Evolutionary conservation across 805 yeast genomes (phyloP).

Genomic region (Starmerella sp.): DNA sequence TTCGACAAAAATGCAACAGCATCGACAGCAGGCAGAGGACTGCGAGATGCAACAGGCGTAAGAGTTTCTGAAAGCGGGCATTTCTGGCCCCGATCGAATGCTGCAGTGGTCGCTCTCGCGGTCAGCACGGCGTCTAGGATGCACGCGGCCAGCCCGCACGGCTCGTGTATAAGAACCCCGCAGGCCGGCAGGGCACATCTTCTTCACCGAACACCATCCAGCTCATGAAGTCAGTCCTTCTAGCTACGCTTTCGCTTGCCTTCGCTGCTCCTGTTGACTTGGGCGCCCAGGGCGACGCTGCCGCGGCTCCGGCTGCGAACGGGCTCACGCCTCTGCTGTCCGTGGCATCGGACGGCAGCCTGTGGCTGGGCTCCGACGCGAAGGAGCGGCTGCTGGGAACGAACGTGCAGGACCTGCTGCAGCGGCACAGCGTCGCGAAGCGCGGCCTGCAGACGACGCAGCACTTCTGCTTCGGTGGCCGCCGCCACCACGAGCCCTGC

Average conservation of each 20-base stretch:
- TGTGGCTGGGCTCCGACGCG: conserved; percentile 10
- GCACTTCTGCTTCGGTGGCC: conserved; percentile 8
- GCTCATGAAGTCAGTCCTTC: neutral
- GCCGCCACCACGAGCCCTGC: neutral
- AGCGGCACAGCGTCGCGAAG: neutral
- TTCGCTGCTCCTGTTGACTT: neutral
- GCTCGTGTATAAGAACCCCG: neutral
- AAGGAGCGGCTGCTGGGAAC: conserved; percentile 3
- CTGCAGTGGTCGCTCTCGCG: neutral
- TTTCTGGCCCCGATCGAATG: neutral
- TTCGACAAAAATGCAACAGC: neutral
- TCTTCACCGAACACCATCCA: neutral
- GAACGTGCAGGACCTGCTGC: conserved; percentile 2
- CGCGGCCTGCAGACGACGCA: neutral
- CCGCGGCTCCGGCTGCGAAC: neutral
- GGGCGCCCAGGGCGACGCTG: neutral
- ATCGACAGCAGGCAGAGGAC: neutral
- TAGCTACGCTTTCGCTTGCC: conserved; percentile 1
- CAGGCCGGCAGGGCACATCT: neutral
- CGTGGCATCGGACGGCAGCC: conserved; percentile 14
- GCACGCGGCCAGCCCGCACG: neutral
- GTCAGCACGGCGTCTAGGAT: neutral
- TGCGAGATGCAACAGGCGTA: neutral
- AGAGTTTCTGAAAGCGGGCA: neutral
- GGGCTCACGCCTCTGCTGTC: conserved; percentile 7